Base-by-base conservation (phyloP, 2,329 filamentous ascomycete species). In the Lasiodiplodia sp. region DNA sequence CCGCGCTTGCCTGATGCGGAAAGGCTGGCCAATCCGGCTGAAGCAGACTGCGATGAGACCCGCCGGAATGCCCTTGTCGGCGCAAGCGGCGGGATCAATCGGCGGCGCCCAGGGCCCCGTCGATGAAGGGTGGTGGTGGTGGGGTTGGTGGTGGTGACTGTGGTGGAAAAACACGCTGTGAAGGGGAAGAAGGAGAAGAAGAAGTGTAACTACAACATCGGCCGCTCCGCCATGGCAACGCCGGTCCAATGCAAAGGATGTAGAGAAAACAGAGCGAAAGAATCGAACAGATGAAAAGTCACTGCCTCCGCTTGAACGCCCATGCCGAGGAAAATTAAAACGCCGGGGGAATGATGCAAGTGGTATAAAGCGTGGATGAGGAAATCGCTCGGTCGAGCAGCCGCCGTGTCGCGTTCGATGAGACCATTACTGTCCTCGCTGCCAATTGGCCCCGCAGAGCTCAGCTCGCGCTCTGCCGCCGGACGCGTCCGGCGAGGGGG, bases 321-420 rank as follows among this genome's bases (percentile, higher is more conserved):
- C 34, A 52, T 68, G 18, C 53, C 56, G 47, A 40, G 31, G n/a
- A 52, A 60, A 53, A 67, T 57, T 58, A 52, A 68, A 67, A 68
- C 66, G 66, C 66, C 66, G 34, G 44, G 40, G 31, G 56, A 58
- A 52, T 53, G 49, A 68, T 68, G 66, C 66, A 68, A 68, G 56
- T 68, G 66, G 66, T 68, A 68, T 68, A 68, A 60, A 62, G 56
- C 66, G 66, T 58, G 40, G 65, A 52, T 62, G 66, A 67, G 56
- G 66, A 62, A 68, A 66, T 66, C 56, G 53, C 53, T 57, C 64
- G 58, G 65, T 67, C 40, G 65, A 68, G 66, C 66, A 58, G 66
- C 56, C 56, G 63, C 51, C 63, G 60, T 53, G 65, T 60, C 55
- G 55, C 16, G 25, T 58, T 51, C 65, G 53, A 44, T 56, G 65